These are phyloP conservation scores for Petunia secreta DNA, from an alignment of 257 asterid genomes.

Conservation along the genomic window DNA sequence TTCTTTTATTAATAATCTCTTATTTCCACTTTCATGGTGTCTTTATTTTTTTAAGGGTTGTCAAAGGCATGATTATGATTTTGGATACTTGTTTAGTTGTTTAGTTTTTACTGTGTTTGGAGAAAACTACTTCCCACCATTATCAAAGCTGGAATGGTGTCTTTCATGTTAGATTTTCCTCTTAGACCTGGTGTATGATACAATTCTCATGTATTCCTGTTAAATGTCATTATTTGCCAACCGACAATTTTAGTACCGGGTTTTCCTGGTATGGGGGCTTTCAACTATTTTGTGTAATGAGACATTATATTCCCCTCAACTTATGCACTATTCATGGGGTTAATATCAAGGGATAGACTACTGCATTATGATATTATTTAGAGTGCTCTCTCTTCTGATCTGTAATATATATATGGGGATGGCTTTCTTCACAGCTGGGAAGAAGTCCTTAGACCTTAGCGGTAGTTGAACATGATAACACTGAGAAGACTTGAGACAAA, in stretches of 20 bases:
- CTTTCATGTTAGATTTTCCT: slow-evolving; percentile 18
- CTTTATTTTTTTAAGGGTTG: slow-evolving; percentile 9
- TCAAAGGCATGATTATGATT: slow-evolving; percentile 7
- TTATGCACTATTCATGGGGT: neutral
- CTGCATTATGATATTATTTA: neutral
- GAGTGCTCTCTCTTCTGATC: neutral
- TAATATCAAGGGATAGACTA: neutral
- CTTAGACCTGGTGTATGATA: slow-evolving; percentile 14
- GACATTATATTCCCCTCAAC: neutral
- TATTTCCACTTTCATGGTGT: slow-evolving; percentile 13
- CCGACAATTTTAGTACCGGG: neutral
- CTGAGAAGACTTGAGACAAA: neutral
- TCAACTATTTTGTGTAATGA: neutral
- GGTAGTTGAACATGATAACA: neutral
- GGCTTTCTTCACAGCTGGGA: neutral
- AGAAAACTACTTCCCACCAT: neutral
- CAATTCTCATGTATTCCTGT: neutral
- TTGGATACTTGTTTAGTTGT: slow-evolving; percentile 13
- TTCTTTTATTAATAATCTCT: neutral
- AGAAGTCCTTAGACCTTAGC: neutral
- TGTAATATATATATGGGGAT: neutral
- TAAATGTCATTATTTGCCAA: neutral
- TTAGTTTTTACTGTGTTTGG: neutral
- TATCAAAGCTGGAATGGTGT: neutral
- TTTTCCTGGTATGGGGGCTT: neutral